A percentile compares a stretch with the other conserved stretches of the same genome.
Conservation (phyloP, 2,329 filamentous ascomycete genomes). For the Colletotrichum siamense region DNA sequence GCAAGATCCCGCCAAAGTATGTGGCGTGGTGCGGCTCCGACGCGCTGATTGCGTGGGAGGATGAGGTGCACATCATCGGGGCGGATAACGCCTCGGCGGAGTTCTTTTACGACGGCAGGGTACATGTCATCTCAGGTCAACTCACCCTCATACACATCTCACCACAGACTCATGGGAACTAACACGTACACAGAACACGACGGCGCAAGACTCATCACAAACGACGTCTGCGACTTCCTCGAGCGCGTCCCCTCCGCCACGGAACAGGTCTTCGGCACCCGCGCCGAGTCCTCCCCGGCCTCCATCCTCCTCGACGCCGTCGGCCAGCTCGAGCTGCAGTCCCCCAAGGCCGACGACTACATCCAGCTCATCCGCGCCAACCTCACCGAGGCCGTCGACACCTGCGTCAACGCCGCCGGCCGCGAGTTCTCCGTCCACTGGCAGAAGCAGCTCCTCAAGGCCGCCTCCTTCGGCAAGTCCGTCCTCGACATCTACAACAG, state of each 20-base stretch:
- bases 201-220: constrained; percentile 88
- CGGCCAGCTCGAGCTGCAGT: constrained; percentile 88
- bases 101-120: constrained; percentile 89
- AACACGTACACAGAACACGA: constrained; percentile 62
- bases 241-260: constrained; percentile 89
- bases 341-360: constrained; percentile 96
- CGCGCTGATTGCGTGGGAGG: constrained; percentile 95
- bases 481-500: constrained; percentile 97
- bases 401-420: constrained; percentile 90
- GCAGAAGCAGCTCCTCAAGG: constrained; percentile 96
- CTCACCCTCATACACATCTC: not conserved
- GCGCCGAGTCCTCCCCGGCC: constrained; percentile 86
- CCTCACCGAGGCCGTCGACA: constrained; percentile 91
- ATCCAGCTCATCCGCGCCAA: constrained; percentile 91
- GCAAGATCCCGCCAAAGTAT: constrained; percentile 83
- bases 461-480: constrained; percentile 96
- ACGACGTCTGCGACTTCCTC: constrained; percentile 96
- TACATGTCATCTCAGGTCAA: constrained; percentile 86
- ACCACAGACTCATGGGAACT: constrained; percentile 7
- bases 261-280: constrained; percentile 87
- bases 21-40: constrained; percentile 97
- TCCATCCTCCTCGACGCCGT: constrained; percentile 94
- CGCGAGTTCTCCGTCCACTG: constrained; percentile 89
- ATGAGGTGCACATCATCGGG: constrained; percentile 93
- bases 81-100: constrained; percentile 77